A percentile compares a stretch with the other conserved stretches of the same genome.
These are phyloP conservation scores for Penicillium sp. DNA, from an alignment of 2,329 filamentous ascomycete genomes.

Conservation along the genomic window DNA sequence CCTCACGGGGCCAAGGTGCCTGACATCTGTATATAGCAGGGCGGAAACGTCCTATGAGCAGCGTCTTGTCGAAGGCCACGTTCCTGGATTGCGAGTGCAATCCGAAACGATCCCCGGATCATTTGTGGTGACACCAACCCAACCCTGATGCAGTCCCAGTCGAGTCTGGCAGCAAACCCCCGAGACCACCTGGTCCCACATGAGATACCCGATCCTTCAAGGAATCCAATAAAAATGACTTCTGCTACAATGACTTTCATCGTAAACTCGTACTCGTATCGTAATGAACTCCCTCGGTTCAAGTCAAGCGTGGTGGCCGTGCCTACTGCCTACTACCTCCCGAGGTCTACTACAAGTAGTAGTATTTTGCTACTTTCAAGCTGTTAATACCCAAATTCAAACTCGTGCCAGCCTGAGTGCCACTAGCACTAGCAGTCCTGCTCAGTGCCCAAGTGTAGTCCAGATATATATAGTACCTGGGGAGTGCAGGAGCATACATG, in stretches of 20 bases:
- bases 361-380: too few relatives aligned
- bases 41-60: constrained; percentile 1
- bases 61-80: background rate
- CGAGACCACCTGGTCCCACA: background rate
- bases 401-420: too few relatives aligned
- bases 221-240: constrained; percentile 11
- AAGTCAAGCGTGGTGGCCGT: too few relatives aligned
- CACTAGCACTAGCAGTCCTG: too few relatives aligned
- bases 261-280: background rate
- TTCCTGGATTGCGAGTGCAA: background rate
- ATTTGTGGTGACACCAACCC: background rate
- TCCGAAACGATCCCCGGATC: background rate
- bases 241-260: background rate
- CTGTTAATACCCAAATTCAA: too few relatives aligned
- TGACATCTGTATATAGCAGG: background rate
- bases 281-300: too few relatives aligned
- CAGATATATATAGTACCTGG: too few relatives aligned
- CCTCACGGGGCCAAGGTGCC: background rate
- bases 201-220: constrained; percentile 8
- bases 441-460: too few relatives aligned
- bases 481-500: too few relatives aligned
- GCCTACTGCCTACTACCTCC: too few relatives aligned
- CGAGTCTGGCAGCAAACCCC: constrained; percentile 2
- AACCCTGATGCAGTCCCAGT: background rate
- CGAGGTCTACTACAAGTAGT: too few relatives aligned